Evolutionary conservation across 352 stramenopile species (phyloP).

Genomic region (Globisporangium abappressorium): DNA sequence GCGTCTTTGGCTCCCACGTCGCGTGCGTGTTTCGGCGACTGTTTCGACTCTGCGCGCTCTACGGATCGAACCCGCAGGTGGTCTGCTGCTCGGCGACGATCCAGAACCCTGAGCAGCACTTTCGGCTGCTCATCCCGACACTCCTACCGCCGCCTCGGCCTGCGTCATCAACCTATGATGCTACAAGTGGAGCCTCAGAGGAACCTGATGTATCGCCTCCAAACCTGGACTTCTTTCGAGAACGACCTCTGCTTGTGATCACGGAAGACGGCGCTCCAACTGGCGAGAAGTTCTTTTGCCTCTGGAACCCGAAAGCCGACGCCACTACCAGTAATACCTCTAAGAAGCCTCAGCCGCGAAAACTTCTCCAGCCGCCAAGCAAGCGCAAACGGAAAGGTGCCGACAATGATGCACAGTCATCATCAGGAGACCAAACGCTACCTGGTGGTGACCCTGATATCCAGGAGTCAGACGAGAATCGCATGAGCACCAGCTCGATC

Average conservation of each 20-base stretch:
- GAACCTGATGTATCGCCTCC: slow-evolving; percentile 20
- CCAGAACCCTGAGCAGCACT: slow-evolving; percentile 90
- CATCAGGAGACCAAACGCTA: neutral
- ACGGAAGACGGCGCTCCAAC: slow-evolving; percentile 90
- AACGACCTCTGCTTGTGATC: slow-evolving; percentile 63
- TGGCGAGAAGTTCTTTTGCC: slow-evolving; percentile 91
- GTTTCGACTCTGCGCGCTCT: slow-evolving; percentile 83
- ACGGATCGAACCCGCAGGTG: slow-evolving; percentile 84
- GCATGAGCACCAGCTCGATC: slow-evolving; percentile 54
- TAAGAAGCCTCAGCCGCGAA: neutral
- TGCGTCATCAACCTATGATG: neutral
- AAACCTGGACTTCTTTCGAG: slow-evolving; percentile 61
- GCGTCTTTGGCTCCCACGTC: slow-evolving; percentile 82
- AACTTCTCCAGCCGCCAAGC: neutral
- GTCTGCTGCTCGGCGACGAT: slow-evolving; percentile 97
- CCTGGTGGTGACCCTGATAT: neutral
- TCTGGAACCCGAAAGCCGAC: slow-evolving; percentile 92
- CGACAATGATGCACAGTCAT: neutral
- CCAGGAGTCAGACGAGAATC: neutral
- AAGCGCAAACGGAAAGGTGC: slow-evolving; percentile 3
- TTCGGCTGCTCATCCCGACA: slow-evolving; percentile 85
- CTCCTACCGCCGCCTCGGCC: slow-evolving; percentile 27
- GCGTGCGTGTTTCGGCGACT: slow-evolving; percentile 89
- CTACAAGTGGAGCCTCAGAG: neutral
- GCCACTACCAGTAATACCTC: slow-evolving; percentile 4